Percentiles rank a stretch among this genome's conserved stretches.
Conservation (phyloP, 164 flowering plant species). For the Vitis cinerea region DNA sequence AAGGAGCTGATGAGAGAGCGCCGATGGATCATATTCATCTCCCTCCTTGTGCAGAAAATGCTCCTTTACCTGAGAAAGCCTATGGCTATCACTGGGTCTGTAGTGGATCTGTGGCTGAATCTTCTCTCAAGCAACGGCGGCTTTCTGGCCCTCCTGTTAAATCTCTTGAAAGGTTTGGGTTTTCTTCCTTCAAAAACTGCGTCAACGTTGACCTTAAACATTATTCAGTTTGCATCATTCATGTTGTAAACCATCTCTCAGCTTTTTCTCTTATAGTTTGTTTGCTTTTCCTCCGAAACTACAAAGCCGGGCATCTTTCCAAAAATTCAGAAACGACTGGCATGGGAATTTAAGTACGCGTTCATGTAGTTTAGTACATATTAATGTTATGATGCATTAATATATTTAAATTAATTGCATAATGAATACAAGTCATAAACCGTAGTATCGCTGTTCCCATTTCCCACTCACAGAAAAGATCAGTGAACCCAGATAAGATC, state of each 20-base stretch:
- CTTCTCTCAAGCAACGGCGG: constrained; percentile 38
- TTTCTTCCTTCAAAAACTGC: background rate
- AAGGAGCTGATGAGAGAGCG: background rate
- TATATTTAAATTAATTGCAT: too few relatives aligned
- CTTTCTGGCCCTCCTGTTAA: constrained; percentile 20
- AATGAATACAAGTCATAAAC: too few relatives aligned
- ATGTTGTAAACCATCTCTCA: background rate
- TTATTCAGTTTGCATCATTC: background rate
- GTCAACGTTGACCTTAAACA: background rate
- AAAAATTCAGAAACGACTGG: background rate
- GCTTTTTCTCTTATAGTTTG: too few relatives aligned
- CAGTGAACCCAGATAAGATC: too few relatives aligned
- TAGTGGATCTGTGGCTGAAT: constrained; percentile 41
- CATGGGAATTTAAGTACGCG: background rate
- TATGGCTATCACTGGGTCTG: constrained; percentile 29
- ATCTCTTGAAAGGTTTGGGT: constrained; percentile 39
- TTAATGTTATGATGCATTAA: too few relatives aligned
- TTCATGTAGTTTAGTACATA: too few relatives aligned
- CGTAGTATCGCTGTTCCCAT: too few relatives aligned
- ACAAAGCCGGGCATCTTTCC: background rate
- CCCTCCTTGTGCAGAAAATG: constrained; percentile 38
- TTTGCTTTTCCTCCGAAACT: too few relatives aligned
- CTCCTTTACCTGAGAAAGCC: constrained; percentile 23
- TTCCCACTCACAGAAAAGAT: too few relatives aligned
- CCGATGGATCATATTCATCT: constrained; percentile 52